phyloP scores from a whole-genome alignment of 225 moss, liverwort and hornwort genomes.

The Straminergon stramineum region DNA sequence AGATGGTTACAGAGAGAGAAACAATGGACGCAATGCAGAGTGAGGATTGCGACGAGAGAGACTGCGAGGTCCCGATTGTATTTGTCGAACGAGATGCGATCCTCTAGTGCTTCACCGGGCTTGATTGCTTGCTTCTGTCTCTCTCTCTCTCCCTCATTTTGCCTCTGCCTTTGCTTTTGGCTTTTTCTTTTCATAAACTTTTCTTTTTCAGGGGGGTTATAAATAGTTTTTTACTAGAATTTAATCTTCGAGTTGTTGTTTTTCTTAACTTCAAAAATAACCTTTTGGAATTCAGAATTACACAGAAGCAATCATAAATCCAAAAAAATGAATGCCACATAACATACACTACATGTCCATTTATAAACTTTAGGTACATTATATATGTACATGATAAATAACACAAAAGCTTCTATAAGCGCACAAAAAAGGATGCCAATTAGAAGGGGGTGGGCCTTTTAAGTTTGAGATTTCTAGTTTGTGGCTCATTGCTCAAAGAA shows the following conservation, averaged over 20 bases:
- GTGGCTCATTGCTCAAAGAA: neutral
- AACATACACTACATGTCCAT: no score
- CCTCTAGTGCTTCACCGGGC: neutral
- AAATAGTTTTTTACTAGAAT: neutral
- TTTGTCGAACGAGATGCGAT: neutral
- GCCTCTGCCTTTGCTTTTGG: neutral
- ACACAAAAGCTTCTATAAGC: neutral
- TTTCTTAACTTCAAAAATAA: neutral
- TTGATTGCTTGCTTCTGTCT: neutral
- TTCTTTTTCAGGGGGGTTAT: neutral
- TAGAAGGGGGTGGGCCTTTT: neutral
- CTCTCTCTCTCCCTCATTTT: neutral
- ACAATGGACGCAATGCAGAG: neutral
- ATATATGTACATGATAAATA: neutral
- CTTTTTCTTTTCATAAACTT: neutral
- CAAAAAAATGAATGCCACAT: neutral
- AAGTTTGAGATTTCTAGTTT: neutral
- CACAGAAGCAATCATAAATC: neutral
- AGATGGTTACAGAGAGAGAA: neutral
- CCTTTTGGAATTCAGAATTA: neutral
- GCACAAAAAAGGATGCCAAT: neutral
- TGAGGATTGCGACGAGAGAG: neutral
- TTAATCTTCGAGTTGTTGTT: neutral
- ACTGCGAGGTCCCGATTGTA: neutral
- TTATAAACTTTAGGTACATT: neutral